Evolutionary conservation across 2,329 filamentous ascomycete species (phyloP).

Genomic region (Colletotrichum siamense): DNA sequence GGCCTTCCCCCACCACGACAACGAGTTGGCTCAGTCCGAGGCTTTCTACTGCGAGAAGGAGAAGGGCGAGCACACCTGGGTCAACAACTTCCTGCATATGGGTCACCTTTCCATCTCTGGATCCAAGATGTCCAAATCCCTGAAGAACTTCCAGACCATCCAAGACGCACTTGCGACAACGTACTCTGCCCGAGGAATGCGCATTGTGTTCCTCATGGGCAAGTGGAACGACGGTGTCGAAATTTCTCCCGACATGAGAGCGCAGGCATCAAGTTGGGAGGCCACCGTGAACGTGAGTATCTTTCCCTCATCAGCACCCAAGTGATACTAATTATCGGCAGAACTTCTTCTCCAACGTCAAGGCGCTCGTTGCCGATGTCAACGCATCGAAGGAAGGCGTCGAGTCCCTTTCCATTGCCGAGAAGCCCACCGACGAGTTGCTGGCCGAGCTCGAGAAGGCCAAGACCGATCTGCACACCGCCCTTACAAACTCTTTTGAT

Average conservation of each 20-base stretch:
- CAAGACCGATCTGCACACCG: conserved; percentile 58
- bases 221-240: conserved; percentile 92
- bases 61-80: conserved; percentile 74
- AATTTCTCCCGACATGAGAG: conserved; percentile 83
- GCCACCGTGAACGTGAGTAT: conserved; percentile 69
- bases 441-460: conserved; percentile 54
- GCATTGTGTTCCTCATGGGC: conserved; percentile 87
- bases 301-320: neutral
- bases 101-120: conserved; percentile 84
- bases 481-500: conserved; percentile 86
- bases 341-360: conserved; percentile 66
- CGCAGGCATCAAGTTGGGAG: conserved; percentile 80
- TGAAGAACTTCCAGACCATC: conserved; percentile 97
- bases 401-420: conserved; percentile 42
- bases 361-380: conserved; percentile 57
- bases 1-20: conserved; percentile 91
- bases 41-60: conserved; percentile 72
- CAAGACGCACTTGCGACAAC: conserved; percentile 74
- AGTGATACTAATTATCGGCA: conserved; percentile 26
- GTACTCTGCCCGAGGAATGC: conserved; percentile 80
- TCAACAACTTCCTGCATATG: conserved; percentile 97
- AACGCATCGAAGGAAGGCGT: conserved; percentile 35
- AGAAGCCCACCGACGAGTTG: conserved; percentile 33
- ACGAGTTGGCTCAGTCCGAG: conserved; percentile 88
- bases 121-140: conserved; percentile 92